phyloP scores from a whole-genome alignment of 2,329 filamentous ascomycete species.

The Neofusicoccum sp. region DNA sequence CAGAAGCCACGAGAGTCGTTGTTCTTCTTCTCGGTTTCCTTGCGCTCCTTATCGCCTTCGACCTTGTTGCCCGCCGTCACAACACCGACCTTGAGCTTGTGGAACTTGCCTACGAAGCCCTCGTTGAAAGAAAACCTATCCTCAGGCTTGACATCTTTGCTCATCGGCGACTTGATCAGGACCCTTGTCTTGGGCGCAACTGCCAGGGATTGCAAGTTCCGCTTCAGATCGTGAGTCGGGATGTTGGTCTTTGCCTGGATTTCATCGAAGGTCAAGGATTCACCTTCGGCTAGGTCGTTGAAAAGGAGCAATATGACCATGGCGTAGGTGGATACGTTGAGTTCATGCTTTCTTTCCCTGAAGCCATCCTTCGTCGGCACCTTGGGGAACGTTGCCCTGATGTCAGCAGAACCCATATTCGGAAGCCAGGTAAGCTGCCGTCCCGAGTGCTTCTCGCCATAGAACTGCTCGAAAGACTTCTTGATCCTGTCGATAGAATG shows the following conservation, averaged over 20 bases:
- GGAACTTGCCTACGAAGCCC: constrained; percentile 74
- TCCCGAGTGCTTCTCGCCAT: constrained; percentile 82
- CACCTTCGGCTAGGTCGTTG: constrained; percentile 65
- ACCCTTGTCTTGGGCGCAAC: constrained; percentile 81
- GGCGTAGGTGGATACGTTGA: constrained; percentile 88
- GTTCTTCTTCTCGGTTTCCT: constrained; percentile 73
- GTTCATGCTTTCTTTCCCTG: constrained; percentile 74
- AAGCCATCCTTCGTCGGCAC: constrained; percentile 68
- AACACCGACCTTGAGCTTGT: constrained; percentile 86
- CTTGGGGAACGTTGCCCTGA: constrained; percentile 75
- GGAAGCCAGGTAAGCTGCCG: constrained; percentile 81
- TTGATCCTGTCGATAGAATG: constrained; percentile 71
- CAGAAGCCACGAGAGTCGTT: constrained; percentile 68
- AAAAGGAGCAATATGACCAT: constrained; percentile 90
- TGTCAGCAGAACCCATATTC: constrained; percentile 78
- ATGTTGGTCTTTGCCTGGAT: constrained; percentile 83
- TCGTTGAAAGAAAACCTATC: constrained; percentile 83
- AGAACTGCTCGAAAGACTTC: constrained; percentile 84
- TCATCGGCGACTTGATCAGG: constrained; percentile 74
- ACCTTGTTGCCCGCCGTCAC: constrained; percentile 80
- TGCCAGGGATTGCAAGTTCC: constrained; percentile 77
- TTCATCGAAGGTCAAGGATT: constrained; percentile 64
- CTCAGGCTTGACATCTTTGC: constrained; percentile 70
- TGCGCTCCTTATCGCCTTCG: constrained; percentile 66
- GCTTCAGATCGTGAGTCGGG: constrained; percentile 67